Evolutionary conservation across 176 grass and related monocot genomes (phyloP), one percentile per base, ranked within the genome.

Genomic region (Oryza australiensis): DNA sequence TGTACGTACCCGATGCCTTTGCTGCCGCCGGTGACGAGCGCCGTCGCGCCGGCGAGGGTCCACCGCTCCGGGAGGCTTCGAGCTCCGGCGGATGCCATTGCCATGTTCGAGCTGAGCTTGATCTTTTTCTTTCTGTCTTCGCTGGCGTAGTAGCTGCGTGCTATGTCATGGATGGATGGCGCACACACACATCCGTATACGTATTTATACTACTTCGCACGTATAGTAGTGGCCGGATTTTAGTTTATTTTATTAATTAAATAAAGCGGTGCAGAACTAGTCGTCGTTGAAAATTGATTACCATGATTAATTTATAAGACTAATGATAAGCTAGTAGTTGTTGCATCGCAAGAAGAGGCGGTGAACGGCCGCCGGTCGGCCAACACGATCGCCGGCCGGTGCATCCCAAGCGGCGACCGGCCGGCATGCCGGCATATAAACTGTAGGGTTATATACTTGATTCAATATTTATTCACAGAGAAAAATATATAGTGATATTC

Each of bases 11-110:
- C 88, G 0, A 90, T 90, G 11, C 88, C 83, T 60, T 78, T 90
- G 77, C 78, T 90, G 43, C 88, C 88, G 49, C 83, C 83, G 42
- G 88, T 90, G 78, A 89, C 87, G 2, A 86, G 73, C 68, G 73
- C 88, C 3, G 83, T 90, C 0, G 71, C 13, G 12, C 83, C 83
- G 57, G 65, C 20, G 22, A 88, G 76, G 77, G 75, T 68, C 87
- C 76, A 88, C 72, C 81, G 11, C 45, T 29, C 23, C 1, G 32
- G 27, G 18, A 13, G 29, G 55, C 80, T 75, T 57, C 5, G 68
- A 24, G 9, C 10, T 70, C 35, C 68, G 5, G 12, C 68, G 11
- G 37, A 11, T 2, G 37, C 69, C 40, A 46, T 28, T n/a, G n/a
- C n/a, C n/a, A n/a, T n/a, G n/a, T n/a, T n/a, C n/a, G n/a, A n/a